Evolutionary conservation across 2,329 filamentous ascomycete genomes (phyloP).

Genomic region (Phialophora expanda): DNA sequence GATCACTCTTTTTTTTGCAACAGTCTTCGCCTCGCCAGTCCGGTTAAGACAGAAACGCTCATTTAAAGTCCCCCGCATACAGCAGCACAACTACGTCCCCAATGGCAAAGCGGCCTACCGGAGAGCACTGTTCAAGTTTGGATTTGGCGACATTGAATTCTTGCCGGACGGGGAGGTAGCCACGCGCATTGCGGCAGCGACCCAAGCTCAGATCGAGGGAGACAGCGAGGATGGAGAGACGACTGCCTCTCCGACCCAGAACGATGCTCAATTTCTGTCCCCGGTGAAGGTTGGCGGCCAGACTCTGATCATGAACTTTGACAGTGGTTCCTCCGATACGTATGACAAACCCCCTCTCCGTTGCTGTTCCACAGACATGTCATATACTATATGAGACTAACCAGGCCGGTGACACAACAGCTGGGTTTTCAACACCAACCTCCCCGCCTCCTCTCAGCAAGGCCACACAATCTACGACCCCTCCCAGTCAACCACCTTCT

Average conservation of each 20-base stretch:
- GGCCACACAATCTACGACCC: slow-evolving; percentile 64
- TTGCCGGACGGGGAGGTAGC: slow-evolving; percentile 41
- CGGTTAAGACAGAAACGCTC: slow-evolving; percentile 48
- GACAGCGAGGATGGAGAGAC: slow-evolving; percentile 61
- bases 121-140: slow-evolving; percentile 72
- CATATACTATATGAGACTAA: slow-evolving; percentile 18
- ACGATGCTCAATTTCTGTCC: slow-evolving; percentile 72
- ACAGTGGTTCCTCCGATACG: slow-evolving; percentile 76
- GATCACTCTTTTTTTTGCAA: slow-evolving; percentile 42
- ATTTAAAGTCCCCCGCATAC: slow-evolving; percentile 66
- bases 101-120: slow-evolving; percentile 67
- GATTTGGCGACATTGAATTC: slow-evolving; percentile 46
- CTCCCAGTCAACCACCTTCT: slow-evolving; percentile 58
- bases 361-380: background rate
- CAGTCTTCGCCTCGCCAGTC: slow-evolving; percentile 46
- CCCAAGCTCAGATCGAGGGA: slow-evolving; percentile 35
- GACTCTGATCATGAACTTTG: slow-evolving; percentile 71
- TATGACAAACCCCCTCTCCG: slow-evolving; percentile 46
- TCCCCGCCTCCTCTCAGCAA: slow-evolving; percentile 52
- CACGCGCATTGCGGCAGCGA: slow-evolving; percentile 40
- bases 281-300: slow-evolving; percentile 73
- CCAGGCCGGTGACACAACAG: slow-evolving; percentile 43
- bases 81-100: slow-evolving; percentile 61
- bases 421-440: slow-evolving; percentile 71
- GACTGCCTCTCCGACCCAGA: slow-evolving; percentile 66